A percentile compares a stretch with the other conserved stretches of the same genome.
These are phyloP conservation scores for Hibiscus syriacus DNA, from an alignment of 345 rosid species.

Conservation along the genomic window DNA sequence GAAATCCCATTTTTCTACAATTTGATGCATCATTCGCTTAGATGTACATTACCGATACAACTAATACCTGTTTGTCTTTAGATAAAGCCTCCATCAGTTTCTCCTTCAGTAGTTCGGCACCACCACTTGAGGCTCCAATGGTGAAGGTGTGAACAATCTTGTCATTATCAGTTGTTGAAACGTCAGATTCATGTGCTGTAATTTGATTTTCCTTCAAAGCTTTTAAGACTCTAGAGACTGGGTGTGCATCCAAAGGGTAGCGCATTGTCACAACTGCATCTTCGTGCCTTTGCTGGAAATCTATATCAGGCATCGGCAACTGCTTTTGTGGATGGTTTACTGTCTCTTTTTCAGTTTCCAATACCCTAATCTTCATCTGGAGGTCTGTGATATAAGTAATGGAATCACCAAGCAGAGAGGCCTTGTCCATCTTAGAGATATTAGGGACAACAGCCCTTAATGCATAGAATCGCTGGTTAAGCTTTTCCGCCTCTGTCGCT, in stretches of 20 bases:
- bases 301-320: conserved; percentile 46
- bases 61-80: conserved; percentile 22
- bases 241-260: conserved; percentile 75
- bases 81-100: conserved; percentile 57
- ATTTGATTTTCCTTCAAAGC: conserved; percentile 64
- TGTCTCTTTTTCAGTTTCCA: conserved; percentile 72
- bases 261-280: conserved; percentile 66
- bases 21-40: not conserved
- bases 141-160: conserved; percentile 76
- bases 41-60: conserved; percentile 4
- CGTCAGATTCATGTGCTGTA: conserved; percentile 47
- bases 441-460: conserved; percentile 87
- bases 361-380: conserved; percentile 58
- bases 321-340: conserved; percentile 35
- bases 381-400: conserved; percentile 78
- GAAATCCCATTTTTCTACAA: not conserved
- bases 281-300: conserved; percentile 63
- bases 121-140: conserved; percentile 52
- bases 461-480: conserved; percentile 93
- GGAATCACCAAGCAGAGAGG: conserved; percentile 88
- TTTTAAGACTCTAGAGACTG: conserved; percentile 52
- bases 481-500: conserved; percentile 94
- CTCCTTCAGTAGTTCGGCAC: conserved; percentile 78
- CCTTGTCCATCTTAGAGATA: conserved; percentile 96
- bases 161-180: conserved; percentile 46